phyloP scores from a whole-genome alignment of 139 green algal genomes.

The Chlamydomonas applanata region DNA sequence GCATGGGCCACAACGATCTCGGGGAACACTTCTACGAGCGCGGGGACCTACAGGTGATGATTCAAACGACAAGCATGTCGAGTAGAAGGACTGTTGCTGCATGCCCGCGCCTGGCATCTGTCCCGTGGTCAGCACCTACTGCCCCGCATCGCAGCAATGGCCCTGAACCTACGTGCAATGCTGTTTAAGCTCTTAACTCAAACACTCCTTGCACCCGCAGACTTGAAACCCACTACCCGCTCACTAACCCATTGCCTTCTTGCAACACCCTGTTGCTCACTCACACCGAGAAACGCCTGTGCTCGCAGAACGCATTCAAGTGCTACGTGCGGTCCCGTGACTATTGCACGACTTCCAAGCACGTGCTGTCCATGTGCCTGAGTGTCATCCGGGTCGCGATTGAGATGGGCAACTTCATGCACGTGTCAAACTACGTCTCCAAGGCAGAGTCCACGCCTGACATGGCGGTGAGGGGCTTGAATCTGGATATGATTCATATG shows the following conservation, averaged over 20 bases:
- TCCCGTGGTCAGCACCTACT: too few species aligned
- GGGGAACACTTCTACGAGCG: conserved; percentile 79
- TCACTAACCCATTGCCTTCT: background rate
- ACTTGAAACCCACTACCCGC: too few species aligned
- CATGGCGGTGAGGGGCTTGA: background rate
- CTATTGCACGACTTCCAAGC: conserved; percentile 88
- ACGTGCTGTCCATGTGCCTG: conserved; percentile 90
- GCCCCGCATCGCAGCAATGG: too few species aligned
- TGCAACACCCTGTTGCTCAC: background rate
- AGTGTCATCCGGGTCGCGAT: conserved; percentile 71
- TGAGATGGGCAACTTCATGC: conserved; percentile 81
- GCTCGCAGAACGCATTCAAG: conserved; percentile 79
- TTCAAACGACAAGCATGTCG: too few species aligned
- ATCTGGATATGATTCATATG: too few species aligned
- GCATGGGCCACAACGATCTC: conserved; percentile 86
- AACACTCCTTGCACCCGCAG: too few species aligned
- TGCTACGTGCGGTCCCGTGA: conserved; percentile 86
- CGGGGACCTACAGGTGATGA: conserved; percentile 80
- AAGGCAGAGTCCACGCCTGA: conserved; percentile 79
- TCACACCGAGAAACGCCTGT: background rate
- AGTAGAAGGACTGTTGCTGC: too few species aligned
- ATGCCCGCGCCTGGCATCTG: too few species aligned
- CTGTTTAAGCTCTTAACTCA: too few species aligned
- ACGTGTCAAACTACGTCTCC: conserved; percentile 84
- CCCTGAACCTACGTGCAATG: too few species aligned